These are phyloP conservation scores for Fusarium lyarnte DNA, from an alignment of 2,329 filamentous ascomycete species.

Conservation along the genomic window DNA sequence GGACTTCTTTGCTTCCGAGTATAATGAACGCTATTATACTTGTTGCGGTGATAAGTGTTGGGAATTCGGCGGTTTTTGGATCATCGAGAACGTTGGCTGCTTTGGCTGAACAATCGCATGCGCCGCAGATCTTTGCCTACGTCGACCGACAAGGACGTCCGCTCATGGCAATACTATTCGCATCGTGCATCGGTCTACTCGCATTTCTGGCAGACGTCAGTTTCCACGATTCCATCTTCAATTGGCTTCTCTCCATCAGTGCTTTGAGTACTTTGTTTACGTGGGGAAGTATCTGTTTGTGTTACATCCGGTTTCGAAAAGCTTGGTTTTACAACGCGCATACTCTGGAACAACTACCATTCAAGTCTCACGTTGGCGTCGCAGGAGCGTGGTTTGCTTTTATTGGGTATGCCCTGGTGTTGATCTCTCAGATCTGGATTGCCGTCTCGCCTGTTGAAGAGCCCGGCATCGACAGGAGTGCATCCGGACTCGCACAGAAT, in stretches of 20 bases:
- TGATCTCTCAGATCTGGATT: constrained; percentile 88
- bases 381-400: constrained; percentile 86
- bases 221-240: constrained; percentile 71
- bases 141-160: constrained; percentile 87
- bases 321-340: constrained; percentile 77
- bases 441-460: constrained; percentile 79
- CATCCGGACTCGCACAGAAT: constrained; percentile 60
- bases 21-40: constrained; percentile 97
- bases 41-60: constrained; percentile 88
- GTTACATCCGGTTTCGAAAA: constrained; percentile 88
- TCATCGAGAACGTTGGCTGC: constrained; percentile 90
- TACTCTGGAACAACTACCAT: constrained; percentile 79
- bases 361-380: constrained; percentile 80
- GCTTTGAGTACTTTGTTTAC: constrained; percentile 80
- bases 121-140: constrained; percentile 79
- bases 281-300: constrained; percentile 84
- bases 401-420: constrained; percentile 76
- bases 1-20: constrained; percentile 81
- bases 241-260: constrained; percentile 82
- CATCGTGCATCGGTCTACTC: constrained; percentile 76
- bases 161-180: constrained; percentile 74
- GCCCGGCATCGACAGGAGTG: constrained; percentile 48
- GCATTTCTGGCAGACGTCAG: constrained; percentile 77
- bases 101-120: constrained; percentile 86
- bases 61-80: constrained; percentile 91